Percentiles rank a stretch among this genome's conserved stretches.
phyloP scores from a whole-genome alignment of 768 basidiomycete genomes.

The Melanogaster broomeanus region DNA sequence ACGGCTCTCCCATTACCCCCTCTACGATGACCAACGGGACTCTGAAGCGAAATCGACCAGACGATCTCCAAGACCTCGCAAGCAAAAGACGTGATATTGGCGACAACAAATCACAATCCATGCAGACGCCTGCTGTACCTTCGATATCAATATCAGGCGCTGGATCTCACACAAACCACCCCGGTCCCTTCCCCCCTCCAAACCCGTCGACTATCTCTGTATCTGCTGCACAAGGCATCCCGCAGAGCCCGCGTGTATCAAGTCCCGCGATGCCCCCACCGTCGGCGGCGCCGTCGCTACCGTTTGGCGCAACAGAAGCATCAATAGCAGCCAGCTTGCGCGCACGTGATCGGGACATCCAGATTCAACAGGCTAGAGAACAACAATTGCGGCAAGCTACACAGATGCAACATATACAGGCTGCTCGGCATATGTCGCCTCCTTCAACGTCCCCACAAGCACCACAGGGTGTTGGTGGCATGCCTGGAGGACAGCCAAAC shows the following conservation, averaged over 20 bases:
- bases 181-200: constrained; percentile 19
- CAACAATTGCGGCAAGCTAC: constrained; percentile 36
- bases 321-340: constrained; percentile 35
- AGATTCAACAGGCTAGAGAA: constrained; percentile 36
- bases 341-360: constrained; percentile 36
- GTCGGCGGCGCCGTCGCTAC: constrained; percentile 29
- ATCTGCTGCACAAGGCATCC: constrained; percentile 13
- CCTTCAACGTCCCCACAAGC: constrained; percentile 28
- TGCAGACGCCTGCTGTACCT: constrained; percentile 40
- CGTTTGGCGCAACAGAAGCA: constrained; percentile 34
- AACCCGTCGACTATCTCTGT: constrained; percentile 14
- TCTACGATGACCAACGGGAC: constrained; percentile 23
- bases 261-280: constrained; percentile 35
- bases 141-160: constrained; percentile 15
- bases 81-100: constrained; percentile 74
- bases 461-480: constrained; percentile 14
- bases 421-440: constrained; percentile 46
- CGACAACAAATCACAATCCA: constrained; percentile 50
- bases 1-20: constrained; percentile 19
- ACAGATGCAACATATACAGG: constrained; percentile 36
- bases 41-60: constrained; percentile 66
- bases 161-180: constrained; percentile 23
- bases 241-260: constrained; percentile 34
- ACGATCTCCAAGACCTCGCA: constrained; percentile 46
- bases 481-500: constrained; percentile 17